Conservation (phyloP, 164 flowering plant species). For the Vitis amurensis region DNA sequence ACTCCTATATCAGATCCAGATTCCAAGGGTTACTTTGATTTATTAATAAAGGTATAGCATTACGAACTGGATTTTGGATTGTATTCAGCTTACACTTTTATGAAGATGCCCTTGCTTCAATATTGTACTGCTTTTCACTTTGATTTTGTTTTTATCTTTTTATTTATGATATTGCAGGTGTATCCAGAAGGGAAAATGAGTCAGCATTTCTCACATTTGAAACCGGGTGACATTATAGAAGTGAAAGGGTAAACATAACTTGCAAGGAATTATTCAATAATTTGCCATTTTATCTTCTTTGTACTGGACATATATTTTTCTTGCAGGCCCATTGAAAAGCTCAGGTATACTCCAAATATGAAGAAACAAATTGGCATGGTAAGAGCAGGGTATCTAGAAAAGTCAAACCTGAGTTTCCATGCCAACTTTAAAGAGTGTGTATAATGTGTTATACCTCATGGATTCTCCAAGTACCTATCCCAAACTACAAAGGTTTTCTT, state of each 20-base stretch:
- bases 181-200: conserved; percentile 99
- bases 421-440: too few relatives aligned
- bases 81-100: conserved; percentile 4
- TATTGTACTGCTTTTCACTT: background rate
- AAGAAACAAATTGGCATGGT: conserved; percentile 98
- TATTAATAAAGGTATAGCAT: conserved; percentile 76
- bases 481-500: too few relatives aligned
- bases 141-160: background rate
- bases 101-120: background rate
- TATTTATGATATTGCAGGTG: conserved; percentile 48
- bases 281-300: background rate
- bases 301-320: conserved; percentile 3
- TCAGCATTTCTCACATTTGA: conserved; percentile 82
- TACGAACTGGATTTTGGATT: background rate
- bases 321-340: conserved; percentile 96
- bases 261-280: background rate
- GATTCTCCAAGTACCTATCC: too few relatives aligned
- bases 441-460: too few relatives aligned
- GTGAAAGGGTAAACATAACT: conserved; percentile 76
- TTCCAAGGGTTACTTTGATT: conserved; percentile 87
- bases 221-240: conserved; percentile 91
- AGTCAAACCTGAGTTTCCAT: background rate
- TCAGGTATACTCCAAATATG: conserved; percentile 93
- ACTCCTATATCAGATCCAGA: conserved; percentile 98
- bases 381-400: conserved; percentile 21